phyloP scores from a whole-genome alignment of 345 rosid genomes.

The Psidium friedrichsthalianum region DNA sequence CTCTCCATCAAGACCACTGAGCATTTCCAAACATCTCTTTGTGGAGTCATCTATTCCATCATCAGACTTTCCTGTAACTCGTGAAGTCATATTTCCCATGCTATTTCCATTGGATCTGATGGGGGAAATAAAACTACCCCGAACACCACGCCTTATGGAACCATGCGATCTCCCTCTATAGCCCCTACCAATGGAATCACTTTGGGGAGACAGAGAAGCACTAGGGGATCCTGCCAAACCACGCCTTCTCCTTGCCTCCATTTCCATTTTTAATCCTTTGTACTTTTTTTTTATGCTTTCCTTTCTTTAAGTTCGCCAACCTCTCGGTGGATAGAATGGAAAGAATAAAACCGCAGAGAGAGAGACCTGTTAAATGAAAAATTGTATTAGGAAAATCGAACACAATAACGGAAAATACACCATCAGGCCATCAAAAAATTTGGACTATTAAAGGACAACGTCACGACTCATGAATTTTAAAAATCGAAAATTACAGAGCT shows the following conservation, averaged over 20 bases:
- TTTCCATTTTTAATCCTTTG: too few relatives aligned
- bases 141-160: constrained; percentile 52
- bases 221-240: constrained; percentile 58
- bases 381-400: too few relatives aligned
- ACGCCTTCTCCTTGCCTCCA: constrained; percentile 59
- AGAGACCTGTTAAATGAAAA: too few relatives aligned
- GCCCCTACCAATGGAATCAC: constrained; percentile 38
- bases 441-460: too few relatives aligned
- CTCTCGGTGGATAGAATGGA: too few relatives aligned
- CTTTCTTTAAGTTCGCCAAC: too few relatives aligned
- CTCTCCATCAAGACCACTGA: constrained; percentile 96
- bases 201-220: constrained; percentile 49
- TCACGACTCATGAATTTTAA: too few relatives aligned
- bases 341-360: too few relatives aligned
- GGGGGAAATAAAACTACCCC: constrained; percentile 86
- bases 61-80: constrained; percentile 61
- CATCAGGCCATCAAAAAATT: too few relatives aligned
- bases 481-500: too few relatives aligned
- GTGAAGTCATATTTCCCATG: constrained; percentile 56
- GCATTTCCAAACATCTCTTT: constrained; percentile 80
- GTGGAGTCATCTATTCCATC: constrained; percentile 80
- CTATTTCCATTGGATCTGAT: constrained; percentile 60
- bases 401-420: too few relatives aligned
- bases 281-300: too few relatives aligned
- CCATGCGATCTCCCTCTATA: constrained; percentile 57